Evolutionary conservation across 345 rosid species (phyloP).

Genomic region (Hibiscus mutabilis): DNA sequence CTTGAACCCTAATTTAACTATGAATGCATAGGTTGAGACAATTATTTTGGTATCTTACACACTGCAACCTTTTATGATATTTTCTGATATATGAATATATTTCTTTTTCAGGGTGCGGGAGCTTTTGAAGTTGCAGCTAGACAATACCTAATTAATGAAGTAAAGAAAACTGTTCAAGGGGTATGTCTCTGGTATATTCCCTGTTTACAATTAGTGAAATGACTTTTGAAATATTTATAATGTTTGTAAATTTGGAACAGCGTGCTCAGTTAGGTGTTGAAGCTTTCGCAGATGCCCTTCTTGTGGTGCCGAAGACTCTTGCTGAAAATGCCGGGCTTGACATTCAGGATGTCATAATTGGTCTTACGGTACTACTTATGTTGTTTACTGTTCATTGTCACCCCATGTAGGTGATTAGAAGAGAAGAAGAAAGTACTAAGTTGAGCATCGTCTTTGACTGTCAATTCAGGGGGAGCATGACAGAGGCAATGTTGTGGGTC

Average conservation of each 20-base stretch:
- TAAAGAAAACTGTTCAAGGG: constrained; percentile 93
- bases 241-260: constrained; percentile 34
- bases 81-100: neutral
- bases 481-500: constrained; percentile 79
- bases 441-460: neutral
- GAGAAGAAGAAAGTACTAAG: neutral
- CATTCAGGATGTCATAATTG: constrained; percentile 87
- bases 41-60: neutral
- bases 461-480: constrained; percentile 82
- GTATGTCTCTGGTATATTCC: constrained; percentile 26
- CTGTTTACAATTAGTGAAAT: neutral
- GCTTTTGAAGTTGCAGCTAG: constrained; percentile 98
- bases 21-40: neutral
- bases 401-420: neutral
- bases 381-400: neutral
- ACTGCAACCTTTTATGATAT: neutral
- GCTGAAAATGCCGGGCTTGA: constrained; percentile 97
- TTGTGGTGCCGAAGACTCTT: constrained; percentile 91
- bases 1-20: neutral
- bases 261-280: constrained; percentile 97
- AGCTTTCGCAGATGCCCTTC: constrained; percentile 97
- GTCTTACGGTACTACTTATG: constrained; percentile 55
- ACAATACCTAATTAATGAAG: constrained; percentile 70
- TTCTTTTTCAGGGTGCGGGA: constrained; percentile 72
- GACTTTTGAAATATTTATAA: constrained; percentile 1